Evolutionary conservation across 306 rosid species (phyloP).

Genomic region (Arachis hypogaea): DNA sequence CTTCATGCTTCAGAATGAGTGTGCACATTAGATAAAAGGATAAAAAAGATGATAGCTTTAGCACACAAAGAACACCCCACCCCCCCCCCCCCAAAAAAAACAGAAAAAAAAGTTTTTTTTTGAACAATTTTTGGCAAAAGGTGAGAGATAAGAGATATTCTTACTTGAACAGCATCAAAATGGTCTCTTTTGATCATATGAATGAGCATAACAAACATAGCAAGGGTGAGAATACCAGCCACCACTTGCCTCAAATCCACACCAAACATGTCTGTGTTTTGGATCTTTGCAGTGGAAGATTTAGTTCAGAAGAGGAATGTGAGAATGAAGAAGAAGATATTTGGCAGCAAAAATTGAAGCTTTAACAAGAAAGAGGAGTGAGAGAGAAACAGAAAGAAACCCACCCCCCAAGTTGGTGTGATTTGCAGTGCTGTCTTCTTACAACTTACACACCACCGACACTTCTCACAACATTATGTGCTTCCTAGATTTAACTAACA

Average conservation of each 20-base stretch:
- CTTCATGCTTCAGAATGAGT: no score
- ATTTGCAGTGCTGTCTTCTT: neutral
- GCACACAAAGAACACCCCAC: neutral
- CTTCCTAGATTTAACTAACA: no score
- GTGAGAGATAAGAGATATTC: neutral
- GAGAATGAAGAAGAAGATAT: slow-evolving; percentile 12
- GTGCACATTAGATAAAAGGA: neutral
- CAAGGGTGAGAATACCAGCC: slow-evolving; percentile 81
- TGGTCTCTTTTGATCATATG: slow-evolving; percentile 98
- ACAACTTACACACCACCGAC: slow-evolving; percentile 53
- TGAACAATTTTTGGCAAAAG: no score
- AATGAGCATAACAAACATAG: slow-evolving; percentile 98
- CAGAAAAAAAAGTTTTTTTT: neutral
- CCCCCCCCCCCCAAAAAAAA: neutral
- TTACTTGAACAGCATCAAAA: slow-evolving; percentile 84
- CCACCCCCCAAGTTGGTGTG: no score
- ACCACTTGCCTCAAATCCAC: slow-evolving; percentile 97
- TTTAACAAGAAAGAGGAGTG: slow-evolving; percentile 14
- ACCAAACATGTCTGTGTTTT: slow-evolving; percentile 55
- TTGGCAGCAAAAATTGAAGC: neutral
- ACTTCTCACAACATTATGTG: slow-evolving; percentile 43
- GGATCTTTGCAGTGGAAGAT: neutral
- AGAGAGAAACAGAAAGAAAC: neutral
- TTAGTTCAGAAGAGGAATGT: neutral
- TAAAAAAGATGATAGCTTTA: neutral